Percentiles rank a stretch among this genome's conserved stretches.
Evolutionary conservation across 345 rosid species (phyloP).

Genomic region (Citrus unshiu): DNA sequence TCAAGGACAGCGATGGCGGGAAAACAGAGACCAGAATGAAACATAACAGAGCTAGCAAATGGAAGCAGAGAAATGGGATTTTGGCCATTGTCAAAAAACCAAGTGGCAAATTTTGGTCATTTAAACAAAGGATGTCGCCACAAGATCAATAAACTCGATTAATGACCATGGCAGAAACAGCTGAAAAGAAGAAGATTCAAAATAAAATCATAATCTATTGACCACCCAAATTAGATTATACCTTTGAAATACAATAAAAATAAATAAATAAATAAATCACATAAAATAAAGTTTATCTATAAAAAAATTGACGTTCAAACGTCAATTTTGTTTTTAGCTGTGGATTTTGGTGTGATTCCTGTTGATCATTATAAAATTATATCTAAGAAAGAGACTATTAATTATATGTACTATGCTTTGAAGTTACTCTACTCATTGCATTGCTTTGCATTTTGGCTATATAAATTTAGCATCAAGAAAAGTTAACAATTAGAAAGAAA

Average conservation of each 20-base stretch:
- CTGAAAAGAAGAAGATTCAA: conserved; percentile 15
- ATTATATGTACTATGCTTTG: conserved; percentile 14
- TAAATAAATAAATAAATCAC: not conserved
- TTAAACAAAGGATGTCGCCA: not conserved
- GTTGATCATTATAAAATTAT: not conserved
- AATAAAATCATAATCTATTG: conserved; percentile 1
- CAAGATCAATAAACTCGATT: not conserved
- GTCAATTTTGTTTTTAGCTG: conserved; percentile 34
- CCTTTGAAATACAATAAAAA: not conserved
- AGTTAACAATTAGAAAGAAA: conserved; percentile 3
- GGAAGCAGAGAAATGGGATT: conserved; percentile 8
- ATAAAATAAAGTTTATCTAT: not conserved
- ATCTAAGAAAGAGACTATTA: conserved; percentile 5
- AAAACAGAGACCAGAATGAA: conserved; percentile 19
- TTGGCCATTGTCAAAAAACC: conserved; percentile 20
- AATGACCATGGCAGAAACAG: conserved; percentile 17
- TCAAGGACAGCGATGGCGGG: conserved; percentile 36
- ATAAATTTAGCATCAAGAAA: not conserved
- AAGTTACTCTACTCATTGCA: conserved; percentile 41
- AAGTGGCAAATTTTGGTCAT: conserved; percentile 2
- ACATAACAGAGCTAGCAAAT: conserved; percentile 11
- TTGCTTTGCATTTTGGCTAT: conserved; percentile 2
- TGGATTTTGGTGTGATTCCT: conserved; percentile 18
- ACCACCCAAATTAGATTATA: not conserved
- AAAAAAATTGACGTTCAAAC: conserved; percentile 16